Percentiles rank a stretch among this genome's conserved stretches.
These are phyloP conservation scores for Phellopilus nigrolimitatus DNA, from an alignment of 1,284 basidiomycete species.

Conservation along the genomic window DNA sequence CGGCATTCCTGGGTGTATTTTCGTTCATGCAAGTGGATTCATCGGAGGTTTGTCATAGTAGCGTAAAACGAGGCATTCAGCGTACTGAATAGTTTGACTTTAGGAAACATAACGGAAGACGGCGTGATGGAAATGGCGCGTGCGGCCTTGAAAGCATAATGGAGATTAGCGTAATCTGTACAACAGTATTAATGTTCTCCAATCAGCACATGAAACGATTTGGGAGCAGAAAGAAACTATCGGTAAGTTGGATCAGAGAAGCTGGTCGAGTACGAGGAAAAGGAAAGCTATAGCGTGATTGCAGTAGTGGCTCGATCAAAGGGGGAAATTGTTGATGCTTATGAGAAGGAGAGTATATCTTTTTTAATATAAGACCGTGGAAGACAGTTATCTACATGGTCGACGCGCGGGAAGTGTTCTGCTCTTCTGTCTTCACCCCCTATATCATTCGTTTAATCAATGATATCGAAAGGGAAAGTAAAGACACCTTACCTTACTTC, in stretches of 20 bases:
- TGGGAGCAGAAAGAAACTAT: no score
- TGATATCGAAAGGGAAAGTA: neutral
- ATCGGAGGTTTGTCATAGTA: constrained; percentile 66
- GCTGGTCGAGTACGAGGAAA: no score
- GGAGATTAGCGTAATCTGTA: neutral
- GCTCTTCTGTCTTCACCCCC: constrained; percentile 10
- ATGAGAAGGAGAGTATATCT: neutral
- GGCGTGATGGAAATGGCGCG: constrained; percentile 82
- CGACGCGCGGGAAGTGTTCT: neutral
- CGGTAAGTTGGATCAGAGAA: no score
- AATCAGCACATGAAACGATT: neutral
- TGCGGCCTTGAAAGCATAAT: constrained; percentile 46
- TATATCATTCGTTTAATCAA: neutral
- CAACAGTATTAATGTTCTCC: neutral
- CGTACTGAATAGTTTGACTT: constrained; percentile 6
- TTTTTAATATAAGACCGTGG: neutral
- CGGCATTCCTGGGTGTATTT: constrained; percentile 83
- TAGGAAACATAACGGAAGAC: constrained; percentile 88
- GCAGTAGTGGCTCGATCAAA: no score
- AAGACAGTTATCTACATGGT: neutral
- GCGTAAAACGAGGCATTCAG: constrained; percentile 4
- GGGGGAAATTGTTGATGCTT: no score
- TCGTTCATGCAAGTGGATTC: constrained; percentile 94
- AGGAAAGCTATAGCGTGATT: no score
- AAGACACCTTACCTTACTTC: constrained; percentile 48